Evolutionary conservation across 108 stramenopile genomes (phyloP).

Genomic region (Craspedostauros australis): DNA sequence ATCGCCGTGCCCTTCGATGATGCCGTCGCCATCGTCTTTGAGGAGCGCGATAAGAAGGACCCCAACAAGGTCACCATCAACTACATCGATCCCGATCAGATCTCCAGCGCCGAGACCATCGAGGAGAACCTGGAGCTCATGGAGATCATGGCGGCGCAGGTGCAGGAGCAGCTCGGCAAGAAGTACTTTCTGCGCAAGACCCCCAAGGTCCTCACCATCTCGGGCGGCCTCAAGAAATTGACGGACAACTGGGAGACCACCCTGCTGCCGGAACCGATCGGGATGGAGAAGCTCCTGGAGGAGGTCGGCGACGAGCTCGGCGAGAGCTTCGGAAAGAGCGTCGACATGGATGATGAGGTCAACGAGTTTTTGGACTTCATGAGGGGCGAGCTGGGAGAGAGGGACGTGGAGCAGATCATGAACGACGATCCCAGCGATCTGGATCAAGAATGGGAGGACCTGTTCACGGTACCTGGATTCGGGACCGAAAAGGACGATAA

Average conservation of each 20-base stretch:
- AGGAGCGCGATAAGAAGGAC: constrained; percentile 9
- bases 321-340: too few species aligned
- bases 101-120: constrained; percentile 23
- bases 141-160: constrained; percentile 47
- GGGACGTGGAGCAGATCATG: constrained; percentile 37
- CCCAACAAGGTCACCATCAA: constrained; percentile 9
- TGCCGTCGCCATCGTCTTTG: constrained; percentile 30
- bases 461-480: constrained; percentile 31
- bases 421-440: constrained; percentile 13
- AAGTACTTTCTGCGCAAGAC: constrained; percentile 39
- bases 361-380: constrained; percentile 38
- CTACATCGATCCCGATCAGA: constrained; percentile 24
- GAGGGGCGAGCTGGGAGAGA: constrained; percentile 42
- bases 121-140: constrained; percentile 48
- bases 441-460: constrained; percentile 18
- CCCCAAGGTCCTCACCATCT: constrained; percentile 47
- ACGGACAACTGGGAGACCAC: constrained; percentile 28
- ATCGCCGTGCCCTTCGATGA: constrained; percentile 45
- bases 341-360: constrained; percentile 28
- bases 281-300: constrained; percentile 22
- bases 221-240: constrained; percentile 34
- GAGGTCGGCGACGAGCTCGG: constrained; percentile 1
- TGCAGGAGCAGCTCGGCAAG: constrained; percentile 36
- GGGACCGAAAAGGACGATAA: constrained; percentile 22
- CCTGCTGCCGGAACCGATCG: constrained; percentile 15